Base-by-base conservation (phyloP, 2,329 filamentous ascomycete species). In the Talaromyces sp. region DNA sequence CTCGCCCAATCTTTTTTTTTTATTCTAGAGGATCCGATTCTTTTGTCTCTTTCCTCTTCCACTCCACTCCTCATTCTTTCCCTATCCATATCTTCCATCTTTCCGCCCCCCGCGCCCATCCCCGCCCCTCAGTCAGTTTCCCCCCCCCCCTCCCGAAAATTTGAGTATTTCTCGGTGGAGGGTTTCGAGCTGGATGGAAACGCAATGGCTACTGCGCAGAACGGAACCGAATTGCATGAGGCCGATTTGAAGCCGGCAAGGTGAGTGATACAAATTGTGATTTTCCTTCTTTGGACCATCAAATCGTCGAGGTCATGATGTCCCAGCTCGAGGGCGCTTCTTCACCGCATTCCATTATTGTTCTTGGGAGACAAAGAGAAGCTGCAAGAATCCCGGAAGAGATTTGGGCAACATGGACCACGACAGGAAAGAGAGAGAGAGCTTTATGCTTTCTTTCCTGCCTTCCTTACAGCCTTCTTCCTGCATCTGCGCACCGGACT, bases 221-320 rank as follows among this genome's bases (percentile, higher is more conserved):
- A 75, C 69, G 74, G 75, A 69, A 71, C 75, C 62, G 80, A 78
- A 62, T 71, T 77, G 63, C 74, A 78, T 63, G 81, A 83, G 50
- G 79, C 80, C 47, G 82, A 85, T 64, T 78, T 82, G 65, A 83
- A 85, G 71, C 77, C 81, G 54, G 79, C 82, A 70, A 81, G 78
- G 82, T 85, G 78, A 79, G 81, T 77, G 53, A 46, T 35, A 16
- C 3, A n/a, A 6, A 14, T 30, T 29, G n/a, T 45, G 16, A 16
- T 16, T 33, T 33, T 41, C n/a, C 19, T 20, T 19, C 24, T 27
- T 30, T 29, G 14, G 36, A n/a, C 9, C 2, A 13, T 43, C 22
- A 5, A 43, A 14, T 9, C 33, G 24, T 17, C 14, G 30, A 17
- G 19, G 9, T 36, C 30, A 10, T 35, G 9, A 27, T 27, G 24